These are phyloP conservation scores for Yarrowia sp. DNA, from an alignment of 805 yeast species.

Conservation along the genomic window DNA sequence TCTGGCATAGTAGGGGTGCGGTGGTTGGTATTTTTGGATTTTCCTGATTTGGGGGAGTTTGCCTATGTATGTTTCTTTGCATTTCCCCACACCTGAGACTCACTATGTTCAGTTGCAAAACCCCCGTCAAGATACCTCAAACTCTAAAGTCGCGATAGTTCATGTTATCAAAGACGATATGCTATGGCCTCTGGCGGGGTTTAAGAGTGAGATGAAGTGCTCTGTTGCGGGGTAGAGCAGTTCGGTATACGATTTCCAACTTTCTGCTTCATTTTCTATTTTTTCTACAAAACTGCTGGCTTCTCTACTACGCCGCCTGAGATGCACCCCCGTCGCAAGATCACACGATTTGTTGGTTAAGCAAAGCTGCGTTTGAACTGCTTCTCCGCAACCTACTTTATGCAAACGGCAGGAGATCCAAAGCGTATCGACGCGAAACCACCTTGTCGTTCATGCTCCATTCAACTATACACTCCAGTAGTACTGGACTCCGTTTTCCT, in stretches of 20 bases:
- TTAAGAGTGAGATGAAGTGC: not conserved
- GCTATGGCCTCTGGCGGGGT: not conserved
- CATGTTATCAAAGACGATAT: not conserved
- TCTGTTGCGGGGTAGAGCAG: not conserved
- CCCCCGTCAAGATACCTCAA: not conserved
- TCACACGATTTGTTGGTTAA: not conserved
- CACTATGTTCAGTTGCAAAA: no score
- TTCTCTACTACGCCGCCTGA: no score
- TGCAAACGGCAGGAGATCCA: not conserved
- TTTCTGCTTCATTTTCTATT: no score
- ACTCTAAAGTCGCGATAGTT: not conserved
- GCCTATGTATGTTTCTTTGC: not conserved
- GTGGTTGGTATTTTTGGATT: not conserved
- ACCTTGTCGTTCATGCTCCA: no score
- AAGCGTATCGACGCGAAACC: no score
- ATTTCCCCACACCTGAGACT: no score
- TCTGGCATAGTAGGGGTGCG: not conserved
- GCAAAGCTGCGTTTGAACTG: constrained; percentile 7
- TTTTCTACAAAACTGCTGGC: no score
- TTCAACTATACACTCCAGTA: not conserved
- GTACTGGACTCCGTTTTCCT: not conserved
- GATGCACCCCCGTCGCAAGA: no score
- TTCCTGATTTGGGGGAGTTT: not conserved
- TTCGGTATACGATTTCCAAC: not conserved
- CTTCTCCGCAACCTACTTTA: not conserved